A percentile compares a stretch with the other conserved stretches of the same genome.
Conservation (phyloP, 2,329 filamentous ascomycete genomes). For the Microdochium trichocladiopsis region DNA sequence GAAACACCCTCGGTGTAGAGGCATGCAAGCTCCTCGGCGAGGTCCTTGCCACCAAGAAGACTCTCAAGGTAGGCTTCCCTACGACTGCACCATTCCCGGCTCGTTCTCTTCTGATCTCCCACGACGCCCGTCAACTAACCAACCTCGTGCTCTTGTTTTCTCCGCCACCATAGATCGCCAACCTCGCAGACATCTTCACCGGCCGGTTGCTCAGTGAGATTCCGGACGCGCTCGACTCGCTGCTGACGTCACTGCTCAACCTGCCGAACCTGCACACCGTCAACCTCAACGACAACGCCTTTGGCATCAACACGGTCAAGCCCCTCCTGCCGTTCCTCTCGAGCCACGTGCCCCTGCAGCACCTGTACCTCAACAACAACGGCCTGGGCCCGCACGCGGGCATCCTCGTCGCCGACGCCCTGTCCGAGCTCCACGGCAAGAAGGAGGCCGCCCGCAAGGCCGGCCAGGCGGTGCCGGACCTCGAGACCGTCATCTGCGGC, state of each 20-base stretch:
- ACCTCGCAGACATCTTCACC: conserved; percentile 97
- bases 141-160: background rate
- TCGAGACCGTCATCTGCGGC: conserved; percentile 96
- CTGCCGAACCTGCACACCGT: conserved; percentile 80
- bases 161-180: conserved; percentile 52
- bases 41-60: conserved; percentile 78
- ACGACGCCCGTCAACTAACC: no score
- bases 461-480: conserved; percentile 63
- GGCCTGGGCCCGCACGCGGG: conserved; percentile 89
- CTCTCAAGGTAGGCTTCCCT: conserved; percentile 51
- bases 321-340: conserved; percentile 89
- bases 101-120: no score
- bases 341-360: conserved; percentile 80
- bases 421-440: conserved; percentile 73
- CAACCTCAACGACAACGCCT: conserved; percentile 96
- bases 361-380: conserved; percentile 97
- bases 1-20: conserved; percentile 87
- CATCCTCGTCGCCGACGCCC: conserved; percentile 79
- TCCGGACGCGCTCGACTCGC: conserved; percentile 75
- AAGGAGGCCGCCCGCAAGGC: conserved; percentile 72
- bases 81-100: background rate
- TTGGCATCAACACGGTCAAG: conserved; percentile 89
- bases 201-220: conserved; percentile 90
- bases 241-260: conserved; percentile 81
- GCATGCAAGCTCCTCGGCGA: conserved; percentile 81